A percentile compares a stretch with the other conserved stretches of the same genome.
phyloP scores from a whole-genome alignment of 1,284 basidiomycete genomes.

The Grifola frondosa region DNA sequence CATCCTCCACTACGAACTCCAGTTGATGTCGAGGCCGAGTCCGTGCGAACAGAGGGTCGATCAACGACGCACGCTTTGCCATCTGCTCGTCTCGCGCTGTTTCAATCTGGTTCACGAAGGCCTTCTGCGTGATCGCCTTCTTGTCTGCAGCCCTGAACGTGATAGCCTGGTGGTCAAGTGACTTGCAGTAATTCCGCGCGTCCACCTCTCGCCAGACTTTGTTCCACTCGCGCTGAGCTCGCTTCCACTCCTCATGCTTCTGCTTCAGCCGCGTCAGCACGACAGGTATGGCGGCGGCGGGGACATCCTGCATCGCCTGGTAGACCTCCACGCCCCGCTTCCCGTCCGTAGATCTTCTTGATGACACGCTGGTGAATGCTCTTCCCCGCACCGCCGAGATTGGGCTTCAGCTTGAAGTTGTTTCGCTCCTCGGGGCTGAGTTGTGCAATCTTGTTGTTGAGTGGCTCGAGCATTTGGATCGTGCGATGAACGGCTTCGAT shows the following conservation, averaged over 20 bases:
- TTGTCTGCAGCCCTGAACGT: constrained; percentile 92
- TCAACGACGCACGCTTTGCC: constrained; percentile 72
- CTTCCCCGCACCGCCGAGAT: constrained; percentile 88
- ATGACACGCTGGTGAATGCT: constrained; percentile 92
- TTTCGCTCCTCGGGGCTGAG: constrained; percentile 82
- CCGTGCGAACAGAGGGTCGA: constrained; percentile 76
- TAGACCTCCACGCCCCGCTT: constrained; percentile 88
- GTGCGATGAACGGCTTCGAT: constrained; percentile 97
- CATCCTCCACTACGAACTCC: constrained; percentile 77
- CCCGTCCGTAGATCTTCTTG: constrained; percentile 95
- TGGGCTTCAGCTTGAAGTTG: constrained; percentile 87
- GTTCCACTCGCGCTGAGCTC: constrained; percentile 99
- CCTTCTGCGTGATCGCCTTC: constrained; percentile 83
- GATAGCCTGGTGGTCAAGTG: constrained; percentile 91
- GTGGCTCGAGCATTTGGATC: constrained; percentile 89
- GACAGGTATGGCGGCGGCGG: constrained; percentile 88
- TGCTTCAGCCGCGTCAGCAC: constrained; percentile 91
- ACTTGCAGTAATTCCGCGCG: constrained; percentile 90
- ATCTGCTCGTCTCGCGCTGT: constrained; percentile 84
- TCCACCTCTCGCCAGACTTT: constrained; percentile 98
- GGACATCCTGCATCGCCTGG: constrained; percentile 91
- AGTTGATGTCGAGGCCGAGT: constrained; percentile 77
- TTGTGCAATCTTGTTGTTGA: constrained; percentile 85
- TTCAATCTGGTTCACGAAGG: constrained; percentile 90
- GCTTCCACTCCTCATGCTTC: constrained; percentile 99